Conservation (phyloP, 1,139 yeast genomes). For the Blastobotrys aristatus region DNA sequence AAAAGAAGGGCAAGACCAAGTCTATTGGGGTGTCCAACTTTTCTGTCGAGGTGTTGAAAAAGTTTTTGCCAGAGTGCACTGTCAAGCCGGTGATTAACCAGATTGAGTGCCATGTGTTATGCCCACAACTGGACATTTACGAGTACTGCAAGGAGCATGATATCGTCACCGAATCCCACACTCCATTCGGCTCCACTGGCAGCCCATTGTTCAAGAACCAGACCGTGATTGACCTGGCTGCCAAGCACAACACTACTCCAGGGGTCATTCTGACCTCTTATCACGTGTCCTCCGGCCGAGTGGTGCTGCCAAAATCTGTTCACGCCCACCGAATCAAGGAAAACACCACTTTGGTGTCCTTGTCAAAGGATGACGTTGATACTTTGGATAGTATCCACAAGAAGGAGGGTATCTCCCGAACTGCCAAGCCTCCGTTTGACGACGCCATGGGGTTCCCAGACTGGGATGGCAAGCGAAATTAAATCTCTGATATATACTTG, state of each 20-base stretch:
- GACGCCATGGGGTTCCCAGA: slow-evolving; percentile 10
- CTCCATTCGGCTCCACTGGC: slow-evolving; percentile 49
- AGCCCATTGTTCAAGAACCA: slow-evolving; percentile 15
- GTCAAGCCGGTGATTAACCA: slow-evolving; percentile 48
- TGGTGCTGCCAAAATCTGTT: slow-evolving; percentile 60
- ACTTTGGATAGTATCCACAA: slow-evolving; percentile 12
- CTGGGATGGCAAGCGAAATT: slow-evolving; percentile 8
- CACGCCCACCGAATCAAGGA: slow-evolving; percentile 56
- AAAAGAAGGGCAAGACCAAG: slow-evolving; percentile 50
- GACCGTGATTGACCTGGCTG: slow-evolving; percentile 17
- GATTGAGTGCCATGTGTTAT: slow-evolving; percentile 85
- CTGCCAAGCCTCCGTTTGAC: slow-evolving; percentile 11
- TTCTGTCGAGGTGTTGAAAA: slow-evolving; percentile 63
- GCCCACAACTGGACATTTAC: slow-evolving; percentile 64
- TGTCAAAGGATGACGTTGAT: slow-evolving; percentile 18
- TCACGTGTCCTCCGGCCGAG: slow-evolving; percentile 30
- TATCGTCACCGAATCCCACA: slow-evolving; percentile 71
- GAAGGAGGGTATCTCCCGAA: slow-evolving; percentile 6
- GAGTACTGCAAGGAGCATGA: slow-evolving; percentile 55
- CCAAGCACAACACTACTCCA: slow-evolving; percentile 37
- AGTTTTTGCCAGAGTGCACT: slow-evolving; percentile 52
- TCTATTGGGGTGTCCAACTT: slow-evolving; percentile 82
- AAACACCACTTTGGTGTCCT: slow-evolving; percentile 24
- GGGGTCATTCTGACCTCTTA: slow-evolving; percentile 47
- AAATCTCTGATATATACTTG: too few relatives aligned